Evolutionary conservation across 441 rosid genomes (phyloP).

Genomic region (Caryocar brasiliense): DNA sequence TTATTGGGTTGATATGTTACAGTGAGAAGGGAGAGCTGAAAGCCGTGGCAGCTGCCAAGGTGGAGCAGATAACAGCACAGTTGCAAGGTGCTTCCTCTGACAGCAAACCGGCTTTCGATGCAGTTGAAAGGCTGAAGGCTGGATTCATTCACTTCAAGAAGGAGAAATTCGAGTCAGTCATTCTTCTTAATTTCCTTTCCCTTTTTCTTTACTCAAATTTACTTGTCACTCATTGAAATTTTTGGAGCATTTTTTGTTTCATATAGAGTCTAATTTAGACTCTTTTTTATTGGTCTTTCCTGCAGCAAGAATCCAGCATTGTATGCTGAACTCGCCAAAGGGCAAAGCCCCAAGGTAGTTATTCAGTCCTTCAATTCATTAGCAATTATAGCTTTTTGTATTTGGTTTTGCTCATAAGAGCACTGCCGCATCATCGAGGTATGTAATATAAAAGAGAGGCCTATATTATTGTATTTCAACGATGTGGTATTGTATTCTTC

Average conservation of each 20-base stretch:
- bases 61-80: constrained; percentile 66
- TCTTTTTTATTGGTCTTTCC: neutral
- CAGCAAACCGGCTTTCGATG: constrained; percentile 27
- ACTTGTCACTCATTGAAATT: neutral
- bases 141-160: constrained; percentile 82
- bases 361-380: neutral
- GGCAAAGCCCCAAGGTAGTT: constrained; percentile 84
- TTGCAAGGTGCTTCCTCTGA: constrained; percentile 29
- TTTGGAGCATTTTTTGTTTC: neutral
- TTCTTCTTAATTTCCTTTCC: neutral
- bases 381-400: neutral
- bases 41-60: constrained; percentile 61
- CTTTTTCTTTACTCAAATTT: neutral
- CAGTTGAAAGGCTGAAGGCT: constrained; percentile 53
- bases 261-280: too few relatives aligned
- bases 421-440: too few relatives aligned
- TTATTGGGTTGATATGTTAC: neutral
- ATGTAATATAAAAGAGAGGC: too few relatives aligned
- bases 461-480: too few relatives aligned
- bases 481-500: too few relatives aligned
- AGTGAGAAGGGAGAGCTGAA: constrained; percentile 83
- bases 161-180: constrained; percentile 71
- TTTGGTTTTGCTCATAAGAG: too few relatives aligned
- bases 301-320: constrained; percentile 64
- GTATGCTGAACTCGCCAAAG: constrained; percentile 68